Base-by-base conservation (phyloP, 176 grass and related monocot species). In the Tillandsia leiboldiana region DNA sequence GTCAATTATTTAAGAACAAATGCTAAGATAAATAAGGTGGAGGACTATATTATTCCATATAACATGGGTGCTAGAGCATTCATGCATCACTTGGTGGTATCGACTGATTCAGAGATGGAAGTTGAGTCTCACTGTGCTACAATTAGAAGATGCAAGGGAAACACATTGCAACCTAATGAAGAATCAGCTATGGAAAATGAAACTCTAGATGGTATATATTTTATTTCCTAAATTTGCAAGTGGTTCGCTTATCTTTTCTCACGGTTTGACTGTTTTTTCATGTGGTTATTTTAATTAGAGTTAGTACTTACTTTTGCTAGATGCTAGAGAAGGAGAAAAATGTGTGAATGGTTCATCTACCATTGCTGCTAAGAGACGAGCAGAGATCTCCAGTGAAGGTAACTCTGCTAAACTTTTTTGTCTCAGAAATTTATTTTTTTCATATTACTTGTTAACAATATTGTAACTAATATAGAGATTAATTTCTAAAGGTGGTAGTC, bases 41-140 rank as follows among this genome's bases (percentile, higher is more conserved):
- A 90, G 14, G 86, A 99, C 33, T 70, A 66, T 87, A 70, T 99
- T 67, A 79, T 74, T 52, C 57, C 84, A 78, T 83, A 88, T 73
- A 99, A 99, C 78, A 81, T 86, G 87, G 94, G 93, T 80, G 89
- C 89, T 73, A 93, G 84, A 74, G 82, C 80, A 42, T 99, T 99
- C 70, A 84, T 99, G 77, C 80, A 54, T 67, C 81, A 80, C 67
- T 75, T 93, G 61, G 72, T 93, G 69, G 66, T 13, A 73, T 29
- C 80, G 56, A 76, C 89, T 62, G 51, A 70, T 57, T 81, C 72
- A 72, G 77, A 86, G 67, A 78, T 72, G 18, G 68, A 53, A 53
- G 49, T 51, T 17, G 72, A 86, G 53, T 75, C 68, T 77, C 70
- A 66, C 26, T 50, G 66, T 78, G 52, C 56, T 67, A 33, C 28